Evolutionary conservation across 257 asterid genomes (phyloP).

Genomic region (Capsicum pubescens): DNA sequence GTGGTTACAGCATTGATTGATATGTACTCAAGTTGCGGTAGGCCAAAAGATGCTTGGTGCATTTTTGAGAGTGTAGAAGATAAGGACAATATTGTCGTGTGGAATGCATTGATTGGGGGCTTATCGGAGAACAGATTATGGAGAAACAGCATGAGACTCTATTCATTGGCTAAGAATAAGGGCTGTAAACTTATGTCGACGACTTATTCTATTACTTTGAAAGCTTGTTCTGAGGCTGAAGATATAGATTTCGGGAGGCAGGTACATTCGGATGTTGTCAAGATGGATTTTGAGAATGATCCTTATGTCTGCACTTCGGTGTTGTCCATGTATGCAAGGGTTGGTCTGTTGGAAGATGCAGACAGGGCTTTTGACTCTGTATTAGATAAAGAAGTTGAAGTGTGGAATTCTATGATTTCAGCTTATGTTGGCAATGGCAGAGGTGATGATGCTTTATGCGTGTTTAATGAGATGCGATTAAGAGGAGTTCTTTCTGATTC

Average conservation of each 20-base stretch:
- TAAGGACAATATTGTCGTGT: conserved; percentile 52
- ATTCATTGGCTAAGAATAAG: conserved; percentile 49
- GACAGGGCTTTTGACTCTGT: conserved; percentile 49
- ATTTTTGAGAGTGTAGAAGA: conserved; percentile 54
- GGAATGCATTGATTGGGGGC: conserved; percentile 81
- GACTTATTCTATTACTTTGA: conserved; percentile 59
- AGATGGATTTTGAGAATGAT: conserved; percentile 63
- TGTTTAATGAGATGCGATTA: conserved; percentile 54
- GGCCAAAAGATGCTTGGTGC: conserved; percentile 68
- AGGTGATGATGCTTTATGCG: conserved; percentile 56
- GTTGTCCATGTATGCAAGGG: conserved; percentile 69
- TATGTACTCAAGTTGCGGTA: conserved; percentile 56
- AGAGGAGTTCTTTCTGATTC: conserved; percentile 60
- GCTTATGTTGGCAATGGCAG: conserved; percentile 64
- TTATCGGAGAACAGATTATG: conserved; percentile 67
- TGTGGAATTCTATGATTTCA: conserved; percentile 88
- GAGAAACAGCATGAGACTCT: conserved; percentile 60
- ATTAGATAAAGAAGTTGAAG: conserved; percentile 54
- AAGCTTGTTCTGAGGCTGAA: conserved; percentile 69
- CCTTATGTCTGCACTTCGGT: conserved; percentile 76
- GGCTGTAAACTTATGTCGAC: conserved; percentile 61
- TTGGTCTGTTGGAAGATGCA: conserved; percentile 58
- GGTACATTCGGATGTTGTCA: conserved; percentile 74
- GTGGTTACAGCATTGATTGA: conserved; percentile 69
- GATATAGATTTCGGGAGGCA: conserved; percentile 57